Conservation (phyloP, 108 stramenopile genomes). For the Nannochloropsis gaditana region DNA sequence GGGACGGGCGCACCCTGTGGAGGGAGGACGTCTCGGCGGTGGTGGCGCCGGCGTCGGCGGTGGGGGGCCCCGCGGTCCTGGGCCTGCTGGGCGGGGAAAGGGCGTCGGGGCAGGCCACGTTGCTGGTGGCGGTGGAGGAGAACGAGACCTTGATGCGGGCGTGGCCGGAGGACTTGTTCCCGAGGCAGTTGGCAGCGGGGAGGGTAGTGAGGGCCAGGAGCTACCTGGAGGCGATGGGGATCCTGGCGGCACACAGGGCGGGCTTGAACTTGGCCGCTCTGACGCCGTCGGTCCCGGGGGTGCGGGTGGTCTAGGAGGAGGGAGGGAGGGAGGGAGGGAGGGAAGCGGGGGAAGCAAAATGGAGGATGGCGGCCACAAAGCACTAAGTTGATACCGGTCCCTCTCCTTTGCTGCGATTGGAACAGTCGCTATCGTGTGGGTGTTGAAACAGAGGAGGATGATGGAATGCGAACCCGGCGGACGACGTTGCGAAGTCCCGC, state of each 20-base stretch:
- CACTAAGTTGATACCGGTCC: no score
- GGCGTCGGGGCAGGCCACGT: slow-evolving; percentile 21
- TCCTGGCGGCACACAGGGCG: slow-evolving; percentile 52
- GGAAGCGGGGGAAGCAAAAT: no score
- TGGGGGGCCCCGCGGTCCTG: slow-evolving; percentile 49
- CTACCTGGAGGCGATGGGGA: slow-evolving; percentile 53
- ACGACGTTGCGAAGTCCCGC: no score
- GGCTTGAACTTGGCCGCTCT: slow-evolving; percentile 47
- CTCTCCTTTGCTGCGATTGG: no score
- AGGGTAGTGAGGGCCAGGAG: slow-evolving; percentile 38
- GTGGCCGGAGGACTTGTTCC: slow-evolving; percentile 25
- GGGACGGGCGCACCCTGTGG: slow-evolving; percentile 26
- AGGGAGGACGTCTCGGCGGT: slow-evolving; percentile 38
- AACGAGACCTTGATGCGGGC: slow-evolving; percentile 49
- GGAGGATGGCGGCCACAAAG: no score
- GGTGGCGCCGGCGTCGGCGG: slow-evolving; percentile 36
- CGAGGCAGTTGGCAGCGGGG: background rate
- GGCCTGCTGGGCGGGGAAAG: slow-evolving; percentile 38
- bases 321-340: background rate
- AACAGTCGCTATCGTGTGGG: no score
- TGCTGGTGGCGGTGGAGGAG: slow-evolving; percentile 51
- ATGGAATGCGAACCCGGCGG: no score
- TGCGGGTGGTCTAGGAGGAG: slow-evolving; percentile 9
- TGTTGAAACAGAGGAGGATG: no score
- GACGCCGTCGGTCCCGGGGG: slow-evolving; percentile 31